A percentile compares a stretch with the other conserved stretches of the same genome.
Conservation (phyloP, 2,329 filamentous ascomycete genomes). For the Colletotrichum tropicicola region DNA sequence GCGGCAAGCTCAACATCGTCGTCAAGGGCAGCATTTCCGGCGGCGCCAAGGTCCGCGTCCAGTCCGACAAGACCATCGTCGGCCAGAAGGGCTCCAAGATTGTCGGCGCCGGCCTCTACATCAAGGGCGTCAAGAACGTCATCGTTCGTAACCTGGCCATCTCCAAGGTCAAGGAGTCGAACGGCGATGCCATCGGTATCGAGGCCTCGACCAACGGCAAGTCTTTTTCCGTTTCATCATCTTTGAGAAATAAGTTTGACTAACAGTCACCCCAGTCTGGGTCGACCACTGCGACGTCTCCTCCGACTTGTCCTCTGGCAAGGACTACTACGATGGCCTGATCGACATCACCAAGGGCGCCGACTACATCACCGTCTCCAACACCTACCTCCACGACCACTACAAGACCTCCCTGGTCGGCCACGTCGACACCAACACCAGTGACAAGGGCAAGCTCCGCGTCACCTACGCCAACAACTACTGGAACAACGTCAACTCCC, state of each 20-base stretch:
- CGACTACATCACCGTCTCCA: constrained; percentile 65
- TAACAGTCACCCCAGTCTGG: constrained; percentile 54
- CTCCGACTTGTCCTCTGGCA: constrained; percentile 65
- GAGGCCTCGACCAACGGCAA: constrained; percentile 59
- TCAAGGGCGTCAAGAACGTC: constrained; percentile 64
- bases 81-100: constrained; percentile 48
- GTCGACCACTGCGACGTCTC: constrained; percentile 75
- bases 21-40: constrained; percentile 52
- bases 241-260: not conserved
- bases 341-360: constrained; percentile 70
- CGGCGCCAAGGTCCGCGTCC: constrained; percentile 50
- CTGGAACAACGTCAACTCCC: constrained; percentile 71
- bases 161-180: constrained; percentile 61
- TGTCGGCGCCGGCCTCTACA: constrained; percentile 58
- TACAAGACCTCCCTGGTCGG: constrained; percentile 69
- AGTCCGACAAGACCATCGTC: constrained; percentile 56
- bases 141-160: constrained; percentile 71
- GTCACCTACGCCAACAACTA: constrained; percentile 75
- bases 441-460: constrained; percentile 67
- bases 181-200: constrained; percentile 69
- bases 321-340: constrained; percentile 76
- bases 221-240: not conserved
- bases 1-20: constrained; percentile 50
- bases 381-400: constrained; percentile 53
- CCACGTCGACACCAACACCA: constrained; percentile 65